Base-by-base conservation (phyloP, 1,284 basidiomycete species). In the Tylopilus sp. region DNA sequence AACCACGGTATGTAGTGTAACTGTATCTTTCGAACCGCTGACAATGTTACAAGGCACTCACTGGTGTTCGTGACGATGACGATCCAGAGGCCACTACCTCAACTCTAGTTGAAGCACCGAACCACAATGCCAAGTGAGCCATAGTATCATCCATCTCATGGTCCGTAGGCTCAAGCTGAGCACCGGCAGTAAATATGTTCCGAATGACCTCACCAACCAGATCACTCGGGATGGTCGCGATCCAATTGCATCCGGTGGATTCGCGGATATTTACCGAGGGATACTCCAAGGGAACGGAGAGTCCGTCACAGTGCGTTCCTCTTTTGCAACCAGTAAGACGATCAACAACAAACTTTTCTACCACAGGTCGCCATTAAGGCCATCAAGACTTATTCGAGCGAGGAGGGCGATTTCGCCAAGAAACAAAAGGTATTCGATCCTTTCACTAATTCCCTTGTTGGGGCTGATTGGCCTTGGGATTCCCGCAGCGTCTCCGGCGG, bases 361-460 rank as follows among this genome's bases (percentile, higher is more conserved):
- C 6, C 12, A 17, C 39, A 61, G 58, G 59, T 59, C 4, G 48
- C 57, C 11, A 53, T 61, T 28, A 59, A 61, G 29, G 42, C 51
- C 0, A 59, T 61, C 41, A 61, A 46, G 36, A 46, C 49, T 2
- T 55, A 48, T 17, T 43, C 49, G n/a, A 28, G 29, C 7, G 51
- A 59, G 4, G 51, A 56, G 4, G 41, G 17, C 2, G 51, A 59
- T 18, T 45, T 53, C 5, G 11, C 26, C 30, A 59, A 50, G 40
- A 59, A 59, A 34, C 42, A 28, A 28, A 59, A 49, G 36, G 51
- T 48, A 20, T 3, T 10, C n/a, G 4, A 10, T 17, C 34, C 17
- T 18, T 11, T 4, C n/a, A 9, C 17, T 8, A 6, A 20, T 6
- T 28, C 20, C 29, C 21, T 18, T 26, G 4, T 5, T 10, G 7